Evolutionary conservation across 805 yeast genomes (phyloP).

Genomic region (Ogataea salicorniae): DNA sequence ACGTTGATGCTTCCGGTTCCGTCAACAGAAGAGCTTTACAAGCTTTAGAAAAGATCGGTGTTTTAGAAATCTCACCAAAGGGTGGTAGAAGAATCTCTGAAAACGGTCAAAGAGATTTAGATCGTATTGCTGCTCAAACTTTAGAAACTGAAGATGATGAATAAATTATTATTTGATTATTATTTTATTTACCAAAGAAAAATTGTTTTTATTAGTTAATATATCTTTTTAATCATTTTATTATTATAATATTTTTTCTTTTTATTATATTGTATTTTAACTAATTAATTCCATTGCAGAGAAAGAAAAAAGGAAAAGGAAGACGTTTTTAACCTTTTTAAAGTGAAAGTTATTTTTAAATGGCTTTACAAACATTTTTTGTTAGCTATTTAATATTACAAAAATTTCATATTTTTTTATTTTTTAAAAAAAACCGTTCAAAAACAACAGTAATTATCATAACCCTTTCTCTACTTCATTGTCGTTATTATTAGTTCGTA

Average conservation of each 20-base stretch:
- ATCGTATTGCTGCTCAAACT: conserved; percentile 99
- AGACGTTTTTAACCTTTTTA: too few relatives aligned
- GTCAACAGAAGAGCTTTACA: conserved; percentile 98
- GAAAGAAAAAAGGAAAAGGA: too few relatives aligned
- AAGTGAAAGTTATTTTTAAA: too few relatives aligned
- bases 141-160: conserved; percentile 81
- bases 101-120: conserved; percentile 99
- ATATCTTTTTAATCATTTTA: conserved; percentile 4
- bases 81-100: conserved; percentile 99
- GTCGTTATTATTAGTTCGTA: too few relatives aligned
- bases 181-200: not conserved
- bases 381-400: too few relatives aligned
- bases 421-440: too few relatives aligned
- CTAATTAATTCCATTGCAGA: not conserved
- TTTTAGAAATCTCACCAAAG: conserved; percentile 91
- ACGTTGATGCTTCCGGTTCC: conserved; percentile 98
- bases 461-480: too few relatives aligned
- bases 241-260: not conserved
- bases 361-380: too few relatives aligned
- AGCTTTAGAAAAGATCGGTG: conserved; percentile 97
- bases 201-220: conserved; percentile 5
- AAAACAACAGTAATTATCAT: too few relatives aligned
- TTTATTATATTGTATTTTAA: not conserved
- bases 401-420: too few relatives aligned
- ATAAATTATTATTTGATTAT: conserved; percentile 20